A percentile compares a stretch with the other conserved stretches of the same genome.
phyloP scores from a whole-genome alignment of 2,329 filamentous ascomycete genomes.

The Colletotrichum caudatum region DNA sequence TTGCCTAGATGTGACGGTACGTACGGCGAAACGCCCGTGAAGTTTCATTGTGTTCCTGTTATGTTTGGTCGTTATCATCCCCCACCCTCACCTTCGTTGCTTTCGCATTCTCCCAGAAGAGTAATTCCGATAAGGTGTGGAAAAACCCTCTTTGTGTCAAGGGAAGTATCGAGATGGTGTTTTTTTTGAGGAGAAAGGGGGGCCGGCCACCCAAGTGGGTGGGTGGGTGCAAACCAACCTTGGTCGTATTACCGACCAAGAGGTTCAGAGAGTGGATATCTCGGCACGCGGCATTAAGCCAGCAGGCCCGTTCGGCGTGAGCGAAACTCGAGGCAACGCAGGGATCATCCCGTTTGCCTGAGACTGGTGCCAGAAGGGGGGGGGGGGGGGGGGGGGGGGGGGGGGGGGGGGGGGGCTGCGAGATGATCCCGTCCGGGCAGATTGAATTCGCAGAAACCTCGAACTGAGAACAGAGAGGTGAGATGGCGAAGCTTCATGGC shows the following conservation, averaged over 20 bases:
- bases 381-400: too few relatives aligned
- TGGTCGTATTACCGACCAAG: conserved; percentile 46
- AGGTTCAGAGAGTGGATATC: conserved; percentile 45
- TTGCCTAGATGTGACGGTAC: conserved; percentile 71
- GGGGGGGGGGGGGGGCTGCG: neutral
- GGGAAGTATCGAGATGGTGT: conserved; percentile 38
- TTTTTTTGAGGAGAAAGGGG: too few relatives aligned
- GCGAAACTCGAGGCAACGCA: conserved; percentile 45
- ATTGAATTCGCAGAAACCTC: conserved; percentile 29
- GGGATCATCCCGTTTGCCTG: conserved; percentile 42
- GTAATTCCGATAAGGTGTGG: neutral
- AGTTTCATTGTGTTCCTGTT: conserved; percentile 32
- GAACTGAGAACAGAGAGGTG: conserved; percentile 21
- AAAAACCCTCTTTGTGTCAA: conserved; percentile 37
- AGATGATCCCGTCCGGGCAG: conserved; percentile 33
- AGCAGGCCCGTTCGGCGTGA: conserved; percentile 44
- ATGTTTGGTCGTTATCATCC: conserved; percentile 25
- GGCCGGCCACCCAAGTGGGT: conserved; percentile 43
- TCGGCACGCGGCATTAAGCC: conserved; percentile 45
- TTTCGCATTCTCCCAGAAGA: neutral
- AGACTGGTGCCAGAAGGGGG: conserved; percentile 44
- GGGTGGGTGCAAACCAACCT: conserved; percentile 44
- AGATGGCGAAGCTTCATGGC: conserved; percentile 22
- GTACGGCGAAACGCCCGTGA: conserved; percentile 51
- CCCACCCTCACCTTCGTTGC: neutral